Conservation (phyloP, 2,329 filamentous ascomycete species). For the Ophiostoma ulmi region DNA sequence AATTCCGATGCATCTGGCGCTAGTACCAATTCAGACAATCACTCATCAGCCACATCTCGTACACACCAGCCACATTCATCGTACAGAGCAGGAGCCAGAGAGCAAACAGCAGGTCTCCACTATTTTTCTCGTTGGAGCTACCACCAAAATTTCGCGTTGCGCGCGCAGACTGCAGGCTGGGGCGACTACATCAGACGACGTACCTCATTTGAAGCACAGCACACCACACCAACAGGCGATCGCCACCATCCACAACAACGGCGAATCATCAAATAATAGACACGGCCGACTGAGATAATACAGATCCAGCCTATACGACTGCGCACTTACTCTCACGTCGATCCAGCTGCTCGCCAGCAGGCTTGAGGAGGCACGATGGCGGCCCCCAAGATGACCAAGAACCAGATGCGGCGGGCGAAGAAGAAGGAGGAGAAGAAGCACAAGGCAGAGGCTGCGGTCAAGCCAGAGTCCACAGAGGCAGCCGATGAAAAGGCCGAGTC, state of each 20-base stretch:
- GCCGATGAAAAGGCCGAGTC: slow-evolving; percentile 1
- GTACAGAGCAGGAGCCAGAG: background rate
- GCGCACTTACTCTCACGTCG: background rate
- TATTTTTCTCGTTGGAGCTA: slow-evolving; percentile 1
- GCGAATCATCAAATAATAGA: background rate
- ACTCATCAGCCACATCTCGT: background rate
- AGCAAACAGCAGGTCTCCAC: background rate
- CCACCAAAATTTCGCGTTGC: slow-evolving; percentile 24
- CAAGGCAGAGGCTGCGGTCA: slow-evolving; percentile 33
- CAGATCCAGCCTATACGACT: background rate
- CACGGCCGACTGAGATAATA: background rate
- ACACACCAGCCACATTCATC: background rate
- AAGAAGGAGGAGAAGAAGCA: slow-evolving; percentile 86
- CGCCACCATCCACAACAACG: background rate
- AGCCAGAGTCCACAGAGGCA: background rate
- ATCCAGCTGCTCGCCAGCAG: background rate
- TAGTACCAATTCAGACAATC: background rate
- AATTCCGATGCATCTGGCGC: slow-evolving; percentile 8
- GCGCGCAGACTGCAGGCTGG: slow-evolving; percentile 15
- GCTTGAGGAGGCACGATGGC: slow-evolving; percentile 47
- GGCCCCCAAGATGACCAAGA: slow-evolving; percentile 76
- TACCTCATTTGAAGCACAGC: background rate
- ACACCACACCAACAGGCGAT: background rate
- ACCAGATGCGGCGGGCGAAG: slow-evolving; percentile 85
- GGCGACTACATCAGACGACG: slow-evolving; percentile 8